Conservation (phyloP, 352 stramenopile genomes). For the Phytophthora nicotianae region DNA sequence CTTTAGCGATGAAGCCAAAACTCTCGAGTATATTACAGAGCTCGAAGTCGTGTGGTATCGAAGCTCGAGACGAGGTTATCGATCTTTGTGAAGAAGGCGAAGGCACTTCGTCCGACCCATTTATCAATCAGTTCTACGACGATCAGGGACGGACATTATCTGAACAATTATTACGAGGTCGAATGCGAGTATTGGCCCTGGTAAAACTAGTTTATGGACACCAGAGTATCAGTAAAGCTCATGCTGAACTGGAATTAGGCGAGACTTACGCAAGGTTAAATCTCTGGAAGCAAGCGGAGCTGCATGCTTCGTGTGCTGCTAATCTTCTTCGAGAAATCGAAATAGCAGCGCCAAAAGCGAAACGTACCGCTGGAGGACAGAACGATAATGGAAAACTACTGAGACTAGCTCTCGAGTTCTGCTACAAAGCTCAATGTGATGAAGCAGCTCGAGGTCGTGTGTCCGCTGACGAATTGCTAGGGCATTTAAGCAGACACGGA, state of each 20-base stretch:
- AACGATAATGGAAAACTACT: conserved; percentile 24
- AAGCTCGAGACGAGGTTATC: not conserved
- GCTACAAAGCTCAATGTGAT: conserved; percentile 34
- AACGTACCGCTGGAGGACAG: not conserved
- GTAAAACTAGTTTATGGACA: conserved; percentile 55
- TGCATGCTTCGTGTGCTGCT: conserved; percentile 43
- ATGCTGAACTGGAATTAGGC: conserved; percentile 58
- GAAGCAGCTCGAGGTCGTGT: conserved; percentile 29
- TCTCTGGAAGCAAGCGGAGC: conserved; percentile 73
- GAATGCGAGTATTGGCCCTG: conserved; percentile 63
- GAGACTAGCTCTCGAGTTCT: conserved; percentile 28
- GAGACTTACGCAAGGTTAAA: conserved; percentile 62
- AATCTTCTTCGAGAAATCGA: conserved; percentile 48
- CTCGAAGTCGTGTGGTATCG: not conserved
- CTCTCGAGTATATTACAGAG: too few species aligned
- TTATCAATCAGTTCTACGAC: conserved; percentile 69
- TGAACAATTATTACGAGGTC: conserved; percentile 58
- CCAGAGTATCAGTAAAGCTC: conserved; percentile 41
- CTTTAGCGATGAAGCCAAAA: conserved; percentile 39
- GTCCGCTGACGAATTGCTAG: conserved; percentile 9
- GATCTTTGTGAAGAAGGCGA: conserved; percentile 20
- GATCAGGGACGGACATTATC: conserved; percentile 55
- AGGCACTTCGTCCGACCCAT: conserved; percentile 53
- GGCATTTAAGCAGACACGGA: conserved; percentile 12
- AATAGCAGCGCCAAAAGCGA: conserved; percentile 1